phyloP scores from a whole-genome alignment of 306 rosid species.

The Prinsepia uniflora region DNA sequence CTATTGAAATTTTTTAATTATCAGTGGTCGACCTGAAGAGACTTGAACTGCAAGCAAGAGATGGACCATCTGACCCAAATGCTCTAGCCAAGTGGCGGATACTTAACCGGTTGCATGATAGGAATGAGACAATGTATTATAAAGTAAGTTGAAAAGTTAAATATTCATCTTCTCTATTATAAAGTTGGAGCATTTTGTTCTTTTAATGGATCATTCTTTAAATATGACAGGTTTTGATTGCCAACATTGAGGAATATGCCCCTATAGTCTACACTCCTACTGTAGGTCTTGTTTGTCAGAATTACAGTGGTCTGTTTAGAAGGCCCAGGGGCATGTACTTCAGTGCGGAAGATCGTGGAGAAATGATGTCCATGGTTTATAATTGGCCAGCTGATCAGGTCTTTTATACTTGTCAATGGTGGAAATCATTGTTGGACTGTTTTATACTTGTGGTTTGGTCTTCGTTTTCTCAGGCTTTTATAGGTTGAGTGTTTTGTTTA shows the following conservation, averaged over 20 bases:
- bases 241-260: conserved; percentile 90
- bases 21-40: conserved; percentile 91
- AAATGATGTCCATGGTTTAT: conserved; percentile 99
- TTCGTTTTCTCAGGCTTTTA: background rate
- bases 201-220: conserved; percentile 6
- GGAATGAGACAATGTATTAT: conserved; percentile 97
- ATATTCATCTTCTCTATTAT: background rate
- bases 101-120: conserved; percentile 91
- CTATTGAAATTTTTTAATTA: conserved; percentile 19
- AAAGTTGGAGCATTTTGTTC: background rate
- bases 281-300: conserved; percentile 96
- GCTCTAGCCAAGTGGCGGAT: conserved; percentile 98
- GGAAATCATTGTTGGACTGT: background rate
- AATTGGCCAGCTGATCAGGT: conserved; percentile 99
- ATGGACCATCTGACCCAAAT: conserved; percentile 96
- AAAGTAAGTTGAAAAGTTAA: conserved; percentile 48
- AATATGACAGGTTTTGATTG: conserved; percentile 74
- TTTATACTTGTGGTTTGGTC: background rate
- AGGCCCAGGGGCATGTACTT: conserved; percentile 99
- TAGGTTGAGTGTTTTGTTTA: background rate
- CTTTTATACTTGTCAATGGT: background rate
- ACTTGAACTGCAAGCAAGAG: conserved; percentile 92
- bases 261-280: conserved; percentile 97
- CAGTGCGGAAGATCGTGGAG: conserved; percentile 95
- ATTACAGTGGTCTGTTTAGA: conserved; percentile 91